Conservation (phyloP, 345 rosid species). For the Salix suchowensis region DNA sequence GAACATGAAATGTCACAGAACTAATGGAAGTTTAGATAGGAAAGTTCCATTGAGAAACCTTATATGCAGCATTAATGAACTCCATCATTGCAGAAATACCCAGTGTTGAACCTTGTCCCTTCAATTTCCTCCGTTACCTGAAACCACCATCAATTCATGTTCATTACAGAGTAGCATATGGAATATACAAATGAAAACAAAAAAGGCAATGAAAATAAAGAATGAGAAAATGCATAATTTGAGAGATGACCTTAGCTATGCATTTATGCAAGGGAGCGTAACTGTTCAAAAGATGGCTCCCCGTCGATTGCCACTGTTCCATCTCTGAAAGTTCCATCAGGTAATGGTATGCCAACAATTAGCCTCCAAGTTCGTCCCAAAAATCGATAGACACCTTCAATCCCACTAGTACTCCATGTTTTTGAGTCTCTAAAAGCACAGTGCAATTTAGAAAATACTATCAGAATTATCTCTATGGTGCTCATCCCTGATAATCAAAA, state of each 20-base stretch:
- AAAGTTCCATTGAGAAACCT: slow-evolving; percentile 39
- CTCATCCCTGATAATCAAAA: background rate
- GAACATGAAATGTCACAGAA: background rate
- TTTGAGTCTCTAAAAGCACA: slow-evolving; percentile 70
- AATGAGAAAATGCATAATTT: background rate
- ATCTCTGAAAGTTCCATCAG: slow-evolving; percentile 54
- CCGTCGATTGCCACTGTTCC: slow-evolving; percentile 55
- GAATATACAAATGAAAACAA: background rate
- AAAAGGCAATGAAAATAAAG: background rate
- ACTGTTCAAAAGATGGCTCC: slow-evolving; percentile 69
- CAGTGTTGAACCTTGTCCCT: slow-evolving; percentile 88
- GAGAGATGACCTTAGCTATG: slow-evolving; percentile 67
- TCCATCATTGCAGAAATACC: slow-evolving; percentile 97
- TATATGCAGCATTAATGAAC: slow-evolving; percentile 80
- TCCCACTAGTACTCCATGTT: slow-evolving; percentile 92
- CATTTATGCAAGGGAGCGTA: slow-evolving; percentile 74
- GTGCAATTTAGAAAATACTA: slow-evolving; percentile 5
- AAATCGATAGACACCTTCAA: slow-evolving; percentile 92
- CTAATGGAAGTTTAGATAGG: background rate
- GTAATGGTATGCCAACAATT: slow-evolving; percentile 60
- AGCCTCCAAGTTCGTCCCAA: slow-evolving; percentile 88
- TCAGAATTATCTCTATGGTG: background rate
- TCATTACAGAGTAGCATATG: background rate
- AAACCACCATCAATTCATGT: slow-evolving; percentile 9
- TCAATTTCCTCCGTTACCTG: slow-evolving; percentile 90